Evolutionary conservation across 805 yeast genomes (phyloP), one percentile per base, ranked within the genome.

Genomic region (Candida xiaguanensis): DNA sequence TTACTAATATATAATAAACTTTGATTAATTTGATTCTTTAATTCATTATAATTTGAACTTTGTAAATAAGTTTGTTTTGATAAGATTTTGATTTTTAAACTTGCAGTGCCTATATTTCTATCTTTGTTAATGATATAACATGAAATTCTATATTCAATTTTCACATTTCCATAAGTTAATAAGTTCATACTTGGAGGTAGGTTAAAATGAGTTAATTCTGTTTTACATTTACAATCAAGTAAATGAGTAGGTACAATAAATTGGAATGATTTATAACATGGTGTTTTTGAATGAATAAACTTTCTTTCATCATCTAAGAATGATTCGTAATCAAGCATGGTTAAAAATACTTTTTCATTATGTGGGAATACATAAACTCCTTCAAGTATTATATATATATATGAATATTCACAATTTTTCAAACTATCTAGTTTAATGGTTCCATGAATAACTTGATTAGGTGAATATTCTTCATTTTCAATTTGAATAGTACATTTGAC

Each of bases 171-270:
- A 17, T 14, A 38, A 5, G 26, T n/a, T 9, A 26, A 14, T 2
- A 14, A 27, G 11, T 29, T 17, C 17, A 33, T 34, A 5, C 42
- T 27, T n/a, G 47, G 47, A n/a, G 42, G 44, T n/a, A 41, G 13
- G 26, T 37, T 17, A 14, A 44, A 32, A 34, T 44, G 47, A 17
- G n/a, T 23, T 8, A 27, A 27, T 13, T 9, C 29, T 12, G 4
- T 22, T 20, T 34, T n/a, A 18, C 41, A 38, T 13, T 38, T 30
- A 26, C 25, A 34, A 28, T 42, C 47, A n/a, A 45, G 28, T 7
- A 46, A 29, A 34, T 38, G 20, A 12, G 30, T n/a, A 13, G 51
- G 48, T 14, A 46, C 28, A n/a, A n/a, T n/a, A n/a, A n/a, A n/a
- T n/a, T n/a, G n/a, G n/a, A n/a, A n/a, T n/a, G n/a, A n/a, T n/a